phyloP scores from a whole-genome alignment of 2,329 filamentous ascomycete species.

The Knoxdaviesia capensis region DNA sequence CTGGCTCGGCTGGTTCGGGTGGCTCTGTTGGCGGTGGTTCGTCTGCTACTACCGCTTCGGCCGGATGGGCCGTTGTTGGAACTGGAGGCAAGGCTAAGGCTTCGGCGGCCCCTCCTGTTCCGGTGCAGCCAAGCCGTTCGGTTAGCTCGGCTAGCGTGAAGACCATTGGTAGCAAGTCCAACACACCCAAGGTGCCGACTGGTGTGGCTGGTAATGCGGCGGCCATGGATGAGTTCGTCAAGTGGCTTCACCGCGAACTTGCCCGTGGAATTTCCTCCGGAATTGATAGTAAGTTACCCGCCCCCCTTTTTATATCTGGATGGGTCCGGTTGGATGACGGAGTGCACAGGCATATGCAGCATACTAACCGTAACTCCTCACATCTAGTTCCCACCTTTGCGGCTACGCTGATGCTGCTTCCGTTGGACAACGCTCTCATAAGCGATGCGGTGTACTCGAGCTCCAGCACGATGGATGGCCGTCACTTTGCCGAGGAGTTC shows the following conservation, averaged over 20 bases:
- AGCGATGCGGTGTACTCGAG: slow-evolving; percentile 76
- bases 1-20: slow-evolving; percentile 16
- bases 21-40: slow-evolving; percentile 40
- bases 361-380: not conserved
- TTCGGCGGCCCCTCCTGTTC: slow-evolving; percentile 13
- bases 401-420: slow-evolving; percentile 52
- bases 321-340: too few relatives aligned
- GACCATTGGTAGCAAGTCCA: slow-evolving; percentile 22
- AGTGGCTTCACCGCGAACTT: slow-evolving; percentile 72
- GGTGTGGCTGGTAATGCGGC: slow-evolving; percentile 18
- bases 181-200: slow-evolving; percentile 30
- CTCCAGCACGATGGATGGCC: slow-evolving; percentile 77
- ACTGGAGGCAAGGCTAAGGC: slow-evolving; percentile 81
- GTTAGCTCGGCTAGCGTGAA: slow-evolving; percentile 23
- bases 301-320: too few relatives aligned
- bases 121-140: slow-evolving; percentile 27
- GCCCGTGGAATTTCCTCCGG: slow-evolving; percentile 44
- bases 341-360: too few relatives aligned
- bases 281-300: slow-evolving; percentile 26
- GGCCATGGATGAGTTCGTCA: slow-evolving; percentile 82
- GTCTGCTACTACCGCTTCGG: slow-evolving; percentile 91
- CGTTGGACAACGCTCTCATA: slow-evolving; percentile 61
- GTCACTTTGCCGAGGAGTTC: slow-evolving; percentile 87
- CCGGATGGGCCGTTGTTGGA: slow-evolving; percentile 85
- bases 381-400: slow-evolving; percentile 59